Base-by-base conservation (phyloP, 73 alveolate species). In the Diophrys sp. region DNA sequence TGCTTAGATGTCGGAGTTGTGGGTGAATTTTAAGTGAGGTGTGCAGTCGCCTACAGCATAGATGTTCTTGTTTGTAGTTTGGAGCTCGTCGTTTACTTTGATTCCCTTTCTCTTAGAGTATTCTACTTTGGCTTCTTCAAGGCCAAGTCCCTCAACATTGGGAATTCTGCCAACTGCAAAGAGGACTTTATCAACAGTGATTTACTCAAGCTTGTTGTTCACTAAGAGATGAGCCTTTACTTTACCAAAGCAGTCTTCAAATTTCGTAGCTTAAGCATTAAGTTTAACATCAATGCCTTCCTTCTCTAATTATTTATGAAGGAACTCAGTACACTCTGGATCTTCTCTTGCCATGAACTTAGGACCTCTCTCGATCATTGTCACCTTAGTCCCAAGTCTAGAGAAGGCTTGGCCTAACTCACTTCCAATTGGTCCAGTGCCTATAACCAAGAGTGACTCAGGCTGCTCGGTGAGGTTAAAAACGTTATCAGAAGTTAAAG, bases 351-450 rank as follows among this genome's bases (percentile, higher is more conserved):
- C 88, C 2, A 83, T 54, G 33, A 88, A 25, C 29, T 84, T 74
- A 0, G 74, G 1, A 1, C 74, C 71, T 73, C 80, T 54, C 26
- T 74, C 80, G 28, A 78, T 54, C 75, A 88, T 71, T 29, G 53
- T 53, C 18, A 84, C 91, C 73, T 88, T 53, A 28, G 87, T 83
- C 1, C 97, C 94, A 25, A 87, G 67, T 18, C 94, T 44, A 70
- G 76, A 62, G 77, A 87, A 87, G 0, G 93, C 93, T 76, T 92
- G 89, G 0, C 95, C 96, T 76, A 92, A 71, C 71, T 92, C 97
- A 56, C 91, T 81, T 1, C 97, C 95, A 25, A 91, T 88, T 8
- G 95, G 93, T 0, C 97, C 97, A 0, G 87, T 54, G 67, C 93
- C 97, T 18, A 91, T 34, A 27, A 91, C 82, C 27, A 75, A 26